These are phyloP conservation scores for Inonotus hispidus DNA, from an alignment of 1,284 basidiomycete species.

Conservation along the genomic window DNA sequence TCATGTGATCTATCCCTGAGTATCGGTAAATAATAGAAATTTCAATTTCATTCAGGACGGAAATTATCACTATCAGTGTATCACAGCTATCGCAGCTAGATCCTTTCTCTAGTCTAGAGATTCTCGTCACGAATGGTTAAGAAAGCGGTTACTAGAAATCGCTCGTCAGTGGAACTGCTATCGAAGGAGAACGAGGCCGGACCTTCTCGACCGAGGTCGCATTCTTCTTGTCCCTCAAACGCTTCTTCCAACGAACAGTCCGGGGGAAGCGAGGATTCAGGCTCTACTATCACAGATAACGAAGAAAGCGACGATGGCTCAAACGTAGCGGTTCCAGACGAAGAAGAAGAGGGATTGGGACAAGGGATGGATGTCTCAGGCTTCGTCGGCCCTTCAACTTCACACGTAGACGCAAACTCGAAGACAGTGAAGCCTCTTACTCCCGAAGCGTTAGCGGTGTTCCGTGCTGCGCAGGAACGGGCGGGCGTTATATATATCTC, in stretches of 20 bases:
- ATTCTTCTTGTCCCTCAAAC: no score
- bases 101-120: neutral
- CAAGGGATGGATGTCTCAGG: constrained; percentile 52
- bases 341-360: constrained; percentile 22
- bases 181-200: constrained; percentile 20
- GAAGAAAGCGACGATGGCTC: constrained; percentile 26
- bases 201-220: constrained; percentile 20
- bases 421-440: constrained; percentile 64
- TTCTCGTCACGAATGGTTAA: neutral
- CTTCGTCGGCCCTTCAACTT: constrained; percentile 43
- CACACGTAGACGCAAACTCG: constrained; percentile 25
- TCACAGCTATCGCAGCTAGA: no score
- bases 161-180: neutral
- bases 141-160: neutral
- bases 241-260: no score
- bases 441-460: constrained; percentile 63
- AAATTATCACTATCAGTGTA: no score
- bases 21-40: no score
- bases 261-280: constrained; percentile 25
- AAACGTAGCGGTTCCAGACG: constrained; percentile 19
- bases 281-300: no score
- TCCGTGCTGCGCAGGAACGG: constrained; percentile 60
- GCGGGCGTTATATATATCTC: constrained; percentile 94
- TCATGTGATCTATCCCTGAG: no score
- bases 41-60: no score